Evolutionary conservation across 208 protist genomes (phyloP), one percentile per base, ranked within the genome.

Genomic region (Crithidia expoeki): DNA sequence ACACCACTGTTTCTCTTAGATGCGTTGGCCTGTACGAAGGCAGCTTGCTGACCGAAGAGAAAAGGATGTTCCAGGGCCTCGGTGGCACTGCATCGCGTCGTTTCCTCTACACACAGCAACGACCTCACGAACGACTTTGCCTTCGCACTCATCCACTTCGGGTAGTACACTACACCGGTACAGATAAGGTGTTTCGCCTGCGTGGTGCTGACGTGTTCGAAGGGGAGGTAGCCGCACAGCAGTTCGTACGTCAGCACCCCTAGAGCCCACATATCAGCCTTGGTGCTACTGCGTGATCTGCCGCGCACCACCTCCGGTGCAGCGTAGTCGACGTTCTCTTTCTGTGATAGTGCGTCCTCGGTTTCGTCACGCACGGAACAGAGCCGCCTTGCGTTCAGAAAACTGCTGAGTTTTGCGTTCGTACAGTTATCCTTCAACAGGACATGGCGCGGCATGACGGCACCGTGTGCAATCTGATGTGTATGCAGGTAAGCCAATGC

Each of bases 381-480:
- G 0, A 80, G 62, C 2, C 72, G 71, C 17, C 88, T 81, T 4
- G 82, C 74, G 92, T 93, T 98, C 12, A 97, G 96, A 85, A 99
- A 99, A 84, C 99, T 98, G 6, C 96, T 93, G 14, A 99, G 94
- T 73, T 98, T 98, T n/a, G 98, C 59, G 38, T 44, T 34, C 69
- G 57, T 52, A 16, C 0, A 9, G 5, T 49, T 3, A 27, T 72
- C 27, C 33, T 51, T 68, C n/a, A 97, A 33, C 14, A 96, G 68
- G 36, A 98, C 67, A 42, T 96, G 94, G 30, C 88, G 82, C 23
- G 80, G 62, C 52, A 91, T 92, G 40, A 98, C 67, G 58, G 92
- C 90, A 10, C 93, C 72, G 68, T 98, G 94, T 42, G 93, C 68
- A 53, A 96, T 86, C 32, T 82, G 56, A 21, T 78, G 28, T 1